Evolutionary conservation across 2,329 filamentous ascomycete species (phyloP), one percentile per base, ranked within the genome.

Genomic region (Colletotrichum agaves): DNA sequence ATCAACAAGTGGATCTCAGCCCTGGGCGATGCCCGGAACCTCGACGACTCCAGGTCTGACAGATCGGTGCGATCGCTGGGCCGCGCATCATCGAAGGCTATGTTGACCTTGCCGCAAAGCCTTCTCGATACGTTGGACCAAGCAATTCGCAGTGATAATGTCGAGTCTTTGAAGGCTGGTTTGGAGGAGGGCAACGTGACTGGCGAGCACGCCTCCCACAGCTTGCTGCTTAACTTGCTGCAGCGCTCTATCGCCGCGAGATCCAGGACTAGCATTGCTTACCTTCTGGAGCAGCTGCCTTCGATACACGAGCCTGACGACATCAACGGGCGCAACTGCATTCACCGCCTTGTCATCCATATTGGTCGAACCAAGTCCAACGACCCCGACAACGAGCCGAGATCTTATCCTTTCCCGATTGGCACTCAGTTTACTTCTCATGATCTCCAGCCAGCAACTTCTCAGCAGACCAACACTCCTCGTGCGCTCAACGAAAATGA

Each of bases 1-100:
- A 93, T 98, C 76, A 98, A 98, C 79, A 92, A 94, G 71, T 98
- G 95, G 94, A 86, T 99, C 17, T 94, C 93, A 0, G 87, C 90
- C 2, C 83, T 98, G 17, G 91, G 90, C 15, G 93, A 97, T 57
- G 87, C 90, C 37, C 93, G 94, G 75, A 87, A 86, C n/a, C 78
- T 87, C 12, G 92, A 96, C 73, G 93, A 97, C 76, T 84, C 88
- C 53, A 89, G 83, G 73, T 95, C 93, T 0, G 88, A 90, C 55
- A 89, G 89, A 58, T 96, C 93, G 1, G 86, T 89, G 1, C 89
- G 88, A 41, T 96, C 94, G 0, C 81, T 97, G 19, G 92, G 93
- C 65, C 89, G 92, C 67, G 91, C 91, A 3, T 90, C 93, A 3
- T 91, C 92, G 10, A 91, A 92, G 71, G 90, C 91, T 11, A 90